phyloP scores from a whole-genome alignment of 352 stramenopile species.

The Phytophthora capsici region DNA sequence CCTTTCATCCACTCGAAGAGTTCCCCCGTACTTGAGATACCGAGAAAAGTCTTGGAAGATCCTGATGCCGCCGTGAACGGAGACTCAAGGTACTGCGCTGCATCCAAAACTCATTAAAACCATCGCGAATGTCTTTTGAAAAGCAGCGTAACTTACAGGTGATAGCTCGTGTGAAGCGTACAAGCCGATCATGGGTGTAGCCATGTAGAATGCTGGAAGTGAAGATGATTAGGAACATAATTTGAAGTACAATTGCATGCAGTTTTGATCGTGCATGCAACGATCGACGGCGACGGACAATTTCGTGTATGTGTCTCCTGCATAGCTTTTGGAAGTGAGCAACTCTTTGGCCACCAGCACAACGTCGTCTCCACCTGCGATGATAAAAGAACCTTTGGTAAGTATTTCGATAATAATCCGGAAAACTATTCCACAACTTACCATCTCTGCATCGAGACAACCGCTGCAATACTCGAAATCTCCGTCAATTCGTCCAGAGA shows the following conservation, averaged over 20 bases:
- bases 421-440: conserved; percentile 5
- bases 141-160: conserved; percentile 29
- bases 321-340: conserved; percentile 40
- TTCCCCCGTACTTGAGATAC: conserved; percentile 12
- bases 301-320: conserved; percentile 33
- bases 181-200: conserved; percentile 42
- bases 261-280: conserved; percentile 51
- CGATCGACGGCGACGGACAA: conserved; percentile 39
- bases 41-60: conserved; percentile 15
- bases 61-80: conserved; percentile 8
- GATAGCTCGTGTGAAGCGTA: conserved; percentile 40
- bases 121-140: background rate
- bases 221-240: conserved; percentile 55
- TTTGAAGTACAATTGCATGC: conserved; percentile 53
- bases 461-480: conserved; percentile 44
- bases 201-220: conserved; percentile 37
- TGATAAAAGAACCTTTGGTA: background rate
- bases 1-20: conserved; percentile 24
- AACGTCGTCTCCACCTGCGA: conserved; percentile 43
- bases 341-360: conserved; percentile 40
- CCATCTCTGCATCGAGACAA: conserved; percentile 52
- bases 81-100: conserved; percentile 26
- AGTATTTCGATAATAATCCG: background rate
- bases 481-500: conserved; percentile 50
- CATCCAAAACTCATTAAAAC: background rate